These are phyloP conservation scores for Verbena officinalis DNA, from an alignment of 257 asterid species.

Conservation along the genomic window DNA sequence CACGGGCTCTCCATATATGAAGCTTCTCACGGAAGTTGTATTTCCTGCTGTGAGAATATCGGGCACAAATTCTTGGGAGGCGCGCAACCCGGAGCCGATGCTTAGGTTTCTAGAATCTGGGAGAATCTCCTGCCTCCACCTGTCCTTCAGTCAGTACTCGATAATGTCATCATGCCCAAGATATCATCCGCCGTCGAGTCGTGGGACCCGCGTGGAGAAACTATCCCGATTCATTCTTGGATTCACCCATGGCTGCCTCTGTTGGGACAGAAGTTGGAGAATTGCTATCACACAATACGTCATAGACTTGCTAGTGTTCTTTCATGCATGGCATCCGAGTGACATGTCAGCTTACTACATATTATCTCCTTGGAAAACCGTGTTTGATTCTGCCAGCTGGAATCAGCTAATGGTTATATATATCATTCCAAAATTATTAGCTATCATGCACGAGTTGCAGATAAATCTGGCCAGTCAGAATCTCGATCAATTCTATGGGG, in stretches of 20 bases:
- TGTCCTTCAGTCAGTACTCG: slow-evolving; percentile 48
- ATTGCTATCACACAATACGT: slow-evolving; percentile 56
- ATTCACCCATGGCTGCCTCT: slow-evolving; percentile 70
- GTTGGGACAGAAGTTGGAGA: slow-evolving; percentile 51
- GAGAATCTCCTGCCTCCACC: slow-evolving; percentile 50
- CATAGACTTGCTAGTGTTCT: slow-evolving; percentile 57
- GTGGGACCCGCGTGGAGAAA: slow-evolving; percentile 66
- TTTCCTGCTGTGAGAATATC: slow-evolving; percentile 65
- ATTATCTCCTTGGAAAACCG: slow-evolving; percentile 61
- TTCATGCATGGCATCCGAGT: slow-evolving; percentile 67
- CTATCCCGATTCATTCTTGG: slow-evolving; percentile 65
- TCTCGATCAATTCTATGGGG: slow-evolving; percentile 51
- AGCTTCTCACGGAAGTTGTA: slow-evolving; percentile 60
- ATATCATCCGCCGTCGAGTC: slow-evolving; percentile 51
- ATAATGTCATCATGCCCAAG: slow-evolving; percentile 51
- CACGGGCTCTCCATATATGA: slow-evolving; percentile 61
- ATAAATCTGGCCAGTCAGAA: slow-evolving; percentile 45
- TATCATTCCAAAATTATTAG: slow-evolving; percentile 51
- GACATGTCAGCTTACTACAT: slow-evolving; percentile 55
- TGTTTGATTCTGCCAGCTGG: slow-evolving; percentile 64
- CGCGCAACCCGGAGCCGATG: slow-evolving; percentile 65
- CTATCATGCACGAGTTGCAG: slow-evolving; percentile 57
- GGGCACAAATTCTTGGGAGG: slow-evolving; percentile 64
- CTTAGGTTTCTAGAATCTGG: slow-evolving; percentile 60
- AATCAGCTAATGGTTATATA: slow-evolving; percentile 53